Evolutionary conservation across 2,329 filamentous ascomycete species (phyloP).

Genomic region (Cladosporium sp.): DNA sequence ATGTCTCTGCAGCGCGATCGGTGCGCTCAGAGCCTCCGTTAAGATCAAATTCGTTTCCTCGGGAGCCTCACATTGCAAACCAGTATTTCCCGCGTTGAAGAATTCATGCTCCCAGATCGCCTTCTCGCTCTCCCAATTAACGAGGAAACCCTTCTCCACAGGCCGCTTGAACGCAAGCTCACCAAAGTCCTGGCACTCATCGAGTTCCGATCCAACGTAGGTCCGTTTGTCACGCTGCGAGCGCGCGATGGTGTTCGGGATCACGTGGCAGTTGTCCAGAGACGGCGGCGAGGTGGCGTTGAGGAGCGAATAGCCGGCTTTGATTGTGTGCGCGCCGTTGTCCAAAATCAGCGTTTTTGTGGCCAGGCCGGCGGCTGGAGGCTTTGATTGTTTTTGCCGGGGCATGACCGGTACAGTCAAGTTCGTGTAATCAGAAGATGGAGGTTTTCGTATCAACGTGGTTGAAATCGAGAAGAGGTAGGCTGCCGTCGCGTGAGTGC

Average conservation of each 20-base stretch:
- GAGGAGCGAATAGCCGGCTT: slow-evolving; percentile 65
- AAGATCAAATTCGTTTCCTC: slow-evolving; percentile 76
- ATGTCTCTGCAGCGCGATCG: slow-evolving; percentile 75
- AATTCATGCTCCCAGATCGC: slow-evolving; percentile 93
- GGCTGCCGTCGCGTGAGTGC: too few relatives aligned
- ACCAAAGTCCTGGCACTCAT: slow-evolving; percentile 77
- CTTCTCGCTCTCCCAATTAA: slow-evolving; percentile 94
- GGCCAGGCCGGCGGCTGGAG: neutral
- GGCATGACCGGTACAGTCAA: neutral
- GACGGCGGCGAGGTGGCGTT: slow-evolving; percentile 26
- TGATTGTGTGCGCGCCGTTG: slow-evolving; percentile 87
- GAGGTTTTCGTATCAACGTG: too few relatives aligned
- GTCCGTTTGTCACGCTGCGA: slow-evolving; percentile 67
- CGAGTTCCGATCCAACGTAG: slow-evolving; percentile 74
- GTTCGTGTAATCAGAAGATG: too few relatives aligned
- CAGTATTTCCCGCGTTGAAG: slow-evolving; percentile 53
- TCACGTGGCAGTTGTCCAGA: slow-evolving; percentile 54
- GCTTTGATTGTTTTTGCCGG: slow-evolving; percentile 4
- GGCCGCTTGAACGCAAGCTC: slow-evolving; percentile 82
- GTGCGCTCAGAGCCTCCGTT: slow-evolving; percentile 76
- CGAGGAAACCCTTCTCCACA: slow-evolving; percentile 88
- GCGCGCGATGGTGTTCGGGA: slow-evolving; percentile 85
- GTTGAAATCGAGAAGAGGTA: too few relatives aligned
- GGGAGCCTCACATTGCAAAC: slow-evolving; percentile 58
- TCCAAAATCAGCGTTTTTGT: slow-evolving; percentile 74